Percentiles rank a stretch among this genome's conserved stretches.
phyloP scores from a whole-genome alignment of 2,329 filamentous ascomycete species.

The Colletotrichum sp. region DNA sequence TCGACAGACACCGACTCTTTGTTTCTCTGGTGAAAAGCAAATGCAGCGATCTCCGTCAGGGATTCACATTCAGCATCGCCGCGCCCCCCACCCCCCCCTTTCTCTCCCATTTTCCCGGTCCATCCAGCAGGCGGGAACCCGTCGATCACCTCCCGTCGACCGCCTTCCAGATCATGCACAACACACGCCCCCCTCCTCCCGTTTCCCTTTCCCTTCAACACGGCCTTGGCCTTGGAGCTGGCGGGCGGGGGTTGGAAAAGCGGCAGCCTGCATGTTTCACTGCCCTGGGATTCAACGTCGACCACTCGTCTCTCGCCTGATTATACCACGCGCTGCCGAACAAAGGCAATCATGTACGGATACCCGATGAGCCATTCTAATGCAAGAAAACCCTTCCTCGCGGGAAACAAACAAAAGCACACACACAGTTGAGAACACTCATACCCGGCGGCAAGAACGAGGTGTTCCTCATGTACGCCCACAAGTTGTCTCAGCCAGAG shows the following conservation, averaged over 20 bases:
- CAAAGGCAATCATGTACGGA: neutral
- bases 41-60: conserved; percentile 10
- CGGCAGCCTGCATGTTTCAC: conserved; percentile 8
- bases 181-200: neutral
- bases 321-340: neutral
- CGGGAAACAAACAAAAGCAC: neutral
- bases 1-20: neutral
- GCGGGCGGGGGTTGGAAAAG: neutral
- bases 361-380: neutral
- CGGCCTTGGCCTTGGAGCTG: neutral
- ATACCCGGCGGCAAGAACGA: neutral
- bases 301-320: neutral
- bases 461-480: neutral
- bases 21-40: neutral
- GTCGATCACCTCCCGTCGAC: neutral
- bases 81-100: neutral
- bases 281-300: neutral
- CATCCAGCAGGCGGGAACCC: neutral
- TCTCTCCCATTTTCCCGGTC: neutral
- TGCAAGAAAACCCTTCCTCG: neutral
- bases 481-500: neutral
- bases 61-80: neutral
- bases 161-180: neutral
- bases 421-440: neutral
- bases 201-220: neutral